Evolutionary conservation across 2,329 filamentous ascomycete species (phyloP).

Genomic region (Claviceps fusiformis): DNA sequence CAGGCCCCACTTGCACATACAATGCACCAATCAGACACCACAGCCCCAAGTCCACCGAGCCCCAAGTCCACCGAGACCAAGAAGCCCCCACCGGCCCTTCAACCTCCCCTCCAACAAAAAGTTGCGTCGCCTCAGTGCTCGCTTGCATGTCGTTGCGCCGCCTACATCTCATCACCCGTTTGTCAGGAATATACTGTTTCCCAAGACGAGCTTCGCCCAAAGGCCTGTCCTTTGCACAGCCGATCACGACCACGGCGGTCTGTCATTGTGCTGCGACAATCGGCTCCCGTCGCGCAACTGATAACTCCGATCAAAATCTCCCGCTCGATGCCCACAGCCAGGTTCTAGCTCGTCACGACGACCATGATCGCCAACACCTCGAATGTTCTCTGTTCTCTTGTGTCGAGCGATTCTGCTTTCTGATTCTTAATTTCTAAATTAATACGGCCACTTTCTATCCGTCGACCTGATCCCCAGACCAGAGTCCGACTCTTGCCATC

Average conservation of each 20-base stretch:
- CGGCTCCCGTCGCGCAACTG: slow-evolving; percentile 1
- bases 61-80: neutral
- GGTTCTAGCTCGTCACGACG: slow-evolving; percentile 30
- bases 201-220: neutral
- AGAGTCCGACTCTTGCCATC: slow-evolving; percentile 2
- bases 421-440: slow-evolving; percentile 29
- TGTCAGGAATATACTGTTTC: neutral
- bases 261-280: slow-evolving; percentile 2
- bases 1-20: neutral
- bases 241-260: neutral
- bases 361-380: slow-evolving; percentile 38
- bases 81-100: slow-evolving; percentile 2
- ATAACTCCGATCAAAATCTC: slow-evolving; percentile 1
- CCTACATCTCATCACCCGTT: neutral
- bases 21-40: neutral
- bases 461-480: slow-evolving; percentile 7
- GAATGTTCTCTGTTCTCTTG: slow-evolving; percentile 34
- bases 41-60: neutral
- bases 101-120: slow-evolving; percentile 5
- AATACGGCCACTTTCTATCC: slow-evolving; percentile 18
- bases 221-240: neutral
- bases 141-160: slow-evolving; percentile 3
- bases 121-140: neutral
- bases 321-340: slow-evolving; percentile 8
- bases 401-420: slow-evolving; percentile 40